Conservation (phyloP, 2,329 filamentous ascomycete genomes). For the Fusarium kyushuense region DNA sequence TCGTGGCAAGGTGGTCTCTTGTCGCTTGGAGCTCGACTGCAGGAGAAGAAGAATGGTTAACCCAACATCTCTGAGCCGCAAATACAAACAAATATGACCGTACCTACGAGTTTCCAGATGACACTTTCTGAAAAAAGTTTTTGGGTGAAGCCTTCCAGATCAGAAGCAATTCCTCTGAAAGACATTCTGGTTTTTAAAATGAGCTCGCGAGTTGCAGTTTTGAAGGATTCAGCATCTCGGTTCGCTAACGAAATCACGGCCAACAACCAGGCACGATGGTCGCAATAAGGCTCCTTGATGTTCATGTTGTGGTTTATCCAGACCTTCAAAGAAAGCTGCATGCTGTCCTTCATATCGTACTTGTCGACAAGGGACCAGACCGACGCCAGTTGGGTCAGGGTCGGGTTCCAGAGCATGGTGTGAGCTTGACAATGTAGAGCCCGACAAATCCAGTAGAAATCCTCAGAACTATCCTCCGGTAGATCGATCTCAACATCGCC, state of each 20-base stretch:
- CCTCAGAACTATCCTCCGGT: neutral
- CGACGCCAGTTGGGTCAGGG: rapidly evolving
- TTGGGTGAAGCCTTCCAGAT: rapidly evolving
- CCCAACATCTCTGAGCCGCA: too few relatives aligned
- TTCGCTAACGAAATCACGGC: too few relatives aligned
- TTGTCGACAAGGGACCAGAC: conserved; percentile 5
- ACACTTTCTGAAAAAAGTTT: neutral
- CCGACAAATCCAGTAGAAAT: conserved; percentile 2
- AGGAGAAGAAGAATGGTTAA: neutral
- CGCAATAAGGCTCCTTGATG: neutral
- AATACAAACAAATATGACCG: neutral
- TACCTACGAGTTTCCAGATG: conserved; percentile 5
- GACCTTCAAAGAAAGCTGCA: conserved; percentile 3
- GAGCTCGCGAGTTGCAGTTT: neutral
- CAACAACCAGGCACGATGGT: neutral
- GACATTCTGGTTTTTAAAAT: rapidly evolving
- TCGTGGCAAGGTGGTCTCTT: neutral
- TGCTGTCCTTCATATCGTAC: conserved; percentile 6
- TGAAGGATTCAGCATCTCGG: neutral
- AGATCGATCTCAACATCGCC: neutral
- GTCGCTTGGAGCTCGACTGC: neutral
- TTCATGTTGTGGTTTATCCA: neutral
- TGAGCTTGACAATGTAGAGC: conserved; percentile 7
- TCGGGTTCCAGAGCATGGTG: conserved; percentile 3
- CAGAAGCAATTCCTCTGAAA: neutral